These are phyloP conservation scores for Ganoderma resinaceum DNA, from an alignment of 1,284 basidiomycete genomes.

Conservation along the genomic window DNA sequence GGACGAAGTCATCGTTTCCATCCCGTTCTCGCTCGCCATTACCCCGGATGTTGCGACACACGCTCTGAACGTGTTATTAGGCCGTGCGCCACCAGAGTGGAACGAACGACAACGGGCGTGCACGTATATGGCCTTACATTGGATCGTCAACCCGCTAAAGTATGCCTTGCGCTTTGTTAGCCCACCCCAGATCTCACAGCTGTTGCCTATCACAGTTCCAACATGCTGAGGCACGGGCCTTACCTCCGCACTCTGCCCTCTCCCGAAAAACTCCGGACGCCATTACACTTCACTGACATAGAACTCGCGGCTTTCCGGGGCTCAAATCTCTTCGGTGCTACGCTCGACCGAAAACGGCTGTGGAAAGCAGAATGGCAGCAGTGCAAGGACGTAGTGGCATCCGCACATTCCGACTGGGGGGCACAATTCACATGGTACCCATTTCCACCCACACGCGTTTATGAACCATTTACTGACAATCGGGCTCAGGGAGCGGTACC, in stretches of 20 bases:
- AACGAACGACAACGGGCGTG: constrained; percentile 77
- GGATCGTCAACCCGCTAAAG: constrained; percentile 51
- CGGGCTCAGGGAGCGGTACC: constrained; percentile 69
- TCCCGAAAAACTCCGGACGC: constrained; percentile 65
- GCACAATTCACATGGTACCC: constrained; percentile 72
- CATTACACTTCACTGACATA: constrained; percentile 70
- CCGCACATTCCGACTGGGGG: constrained; percentile 51
- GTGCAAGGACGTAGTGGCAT: constrained; percentile 51
- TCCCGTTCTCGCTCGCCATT: constrained; percentile 78
- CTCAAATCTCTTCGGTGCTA: constrained; percentile 81
- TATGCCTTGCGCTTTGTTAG: constrained; percentile 19
- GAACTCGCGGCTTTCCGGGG: constrained; percentile 76
- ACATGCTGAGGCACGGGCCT: constrained; percentile 55
- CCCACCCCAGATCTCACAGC: neutral
- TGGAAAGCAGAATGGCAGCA: constrained; percentile 68
- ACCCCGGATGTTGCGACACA: constrained; percentile 59
- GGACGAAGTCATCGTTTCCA: constrained; percentile 70
- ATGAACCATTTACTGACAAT: neutral
- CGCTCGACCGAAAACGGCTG: constrained; percentile 62
- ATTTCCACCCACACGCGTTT: neutral
- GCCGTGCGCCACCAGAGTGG: constrained; percentile 49
- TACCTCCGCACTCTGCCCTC: constrained; percentile 77
- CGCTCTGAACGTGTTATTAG: constrained; percentile 53
- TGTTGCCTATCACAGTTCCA: constrained; percentile 22
- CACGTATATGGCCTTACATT: constrained; percentile 77